phyloP scores from a whole-genome alignment of 2,329 filamentous ascomycete species.

The Penicillium sp. region DNA sequence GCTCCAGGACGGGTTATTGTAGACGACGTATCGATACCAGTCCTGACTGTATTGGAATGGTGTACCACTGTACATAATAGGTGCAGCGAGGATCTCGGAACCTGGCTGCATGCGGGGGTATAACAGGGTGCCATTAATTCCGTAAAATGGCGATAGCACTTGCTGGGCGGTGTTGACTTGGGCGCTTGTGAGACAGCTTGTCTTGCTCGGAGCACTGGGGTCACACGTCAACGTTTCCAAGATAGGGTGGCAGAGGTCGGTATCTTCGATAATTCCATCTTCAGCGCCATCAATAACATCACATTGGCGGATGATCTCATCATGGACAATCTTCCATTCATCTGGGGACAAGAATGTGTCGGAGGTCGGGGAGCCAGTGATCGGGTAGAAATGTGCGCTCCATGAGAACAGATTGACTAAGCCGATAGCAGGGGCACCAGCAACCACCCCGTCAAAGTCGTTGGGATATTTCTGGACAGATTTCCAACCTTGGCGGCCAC shows the following conservation, averaged over 20 bases:
- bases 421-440: slow-evolving; percentile 44
- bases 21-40: slow-evolving; percentile 47
- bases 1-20: slow-evolving; percentile 41
- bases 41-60: slow-evolving; percentile 40
- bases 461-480: slow-evolving; percentile 45
- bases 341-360: slow-evolving; percentile 28
- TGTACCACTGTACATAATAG: slow-evolving; percentile 36
- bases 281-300: slow-evolving; percentile 32
- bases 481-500: slow-evolving; percentile 49
- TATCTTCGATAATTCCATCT: slow-evolving; percentile 40
- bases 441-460: slow-evolving; percentile 50
- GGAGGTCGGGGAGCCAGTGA: slow-evolving; percentile 39
- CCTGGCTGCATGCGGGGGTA: slow-evolving; percentile 39
- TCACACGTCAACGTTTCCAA: slow-evolving; percentile 34
- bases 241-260: slow-evolving; percentile 33
- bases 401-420: slow-evolving; percentile 46
- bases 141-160: slow-evolving; percentile 34
- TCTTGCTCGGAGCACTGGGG: slow-evolving; percentile 12
- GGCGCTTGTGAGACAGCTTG: slow-evolving; percentile 29
- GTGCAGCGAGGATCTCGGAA: slow-evolving; percentile 25
- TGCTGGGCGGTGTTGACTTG: slow-evolving; percentile 32
- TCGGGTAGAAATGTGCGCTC: slow-evolving; percentile 43
- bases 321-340: slow-evolving; percentile 33
- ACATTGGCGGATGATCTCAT: slow-evolving; percentile 38
- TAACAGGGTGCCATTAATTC: slow-evolving; percentile 28